Conservation (phyloP, 805 yeast genomes). For the Lachancea quebecensis region DNA sequence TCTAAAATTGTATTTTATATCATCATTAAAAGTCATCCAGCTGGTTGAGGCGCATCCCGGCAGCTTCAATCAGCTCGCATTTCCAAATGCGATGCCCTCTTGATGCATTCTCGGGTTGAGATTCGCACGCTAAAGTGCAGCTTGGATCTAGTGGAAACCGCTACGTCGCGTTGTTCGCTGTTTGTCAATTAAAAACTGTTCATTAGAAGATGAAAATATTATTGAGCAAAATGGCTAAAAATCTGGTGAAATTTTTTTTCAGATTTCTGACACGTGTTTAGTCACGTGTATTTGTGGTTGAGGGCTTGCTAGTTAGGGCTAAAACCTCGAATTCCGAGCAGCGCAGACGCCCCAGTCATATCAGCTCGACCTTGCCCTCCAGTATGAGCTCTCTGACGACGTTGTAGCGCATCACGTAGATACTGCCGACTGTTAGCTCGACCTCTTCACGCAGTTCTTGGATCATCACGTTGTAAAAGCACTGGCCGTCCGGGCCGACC, state of each 20-base stretch:
- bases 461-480: slow-evolving; percentile 33
- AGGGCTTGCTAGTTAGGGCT: slow-evolving; percentile 3
- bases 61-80: neutral
- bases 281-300: neutral
- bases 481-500: slow-evolving; percentile 32
- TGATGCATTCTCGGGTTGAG: neutral
- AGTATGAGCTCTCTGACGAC: slow-evolving; percentile 38
- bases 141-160: no score
- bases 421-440: slow-evolving; percentile 53
- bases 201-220: no score
- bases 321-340: neutral
- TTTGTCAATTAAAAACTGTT: no score
- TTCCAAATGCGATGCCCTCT: neutral
- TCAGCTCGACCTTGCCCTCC: slow-evolving; percentile 38
- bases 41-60: neutral
- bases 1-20: slow-evolving; percentile 30
- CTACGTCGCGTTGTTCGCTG: no score
- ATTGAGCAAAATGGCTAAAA: no score
- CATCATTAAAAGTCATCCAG: slow-evolving; percentile 2
- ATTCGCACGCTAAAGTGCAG: no score
- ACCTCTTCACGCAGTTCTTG: slow-evolving; percentile 46
- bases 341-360: slow-evolving; percentile 21
- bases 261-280: no score
- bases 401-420: slow-evolving; percentile 68
- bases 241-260: no score